These are phyloP conservation scores for Hysterangium stoloniferum DNA, from an alignment of 768 basidiomycete genomes.

Conservation along the genomic window DNA sequence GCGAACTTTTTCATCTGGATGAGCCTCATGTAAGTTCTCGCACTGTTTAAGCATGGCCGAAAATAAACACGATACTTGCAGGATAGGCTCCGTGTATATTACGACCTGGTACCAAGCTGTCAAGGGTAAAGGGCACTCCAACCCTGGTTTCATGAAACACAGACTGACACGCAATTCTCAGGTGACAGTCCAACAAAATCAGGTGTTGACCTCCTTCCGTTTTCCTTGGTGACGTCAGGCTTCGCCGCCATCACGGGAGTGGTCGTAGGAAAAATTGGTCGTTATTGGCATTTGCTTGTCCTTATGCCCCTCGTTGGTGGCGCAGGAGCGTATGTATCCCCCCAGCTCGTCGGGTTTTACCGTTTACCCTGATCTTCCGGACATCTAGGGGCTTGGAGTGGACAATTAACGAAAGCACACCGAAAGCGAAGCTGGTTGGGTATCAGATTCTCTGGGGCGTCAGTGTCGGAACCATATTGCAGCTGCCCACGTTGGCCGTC, in stretches of 20 bases:
- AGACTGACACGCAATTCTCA: neutral
- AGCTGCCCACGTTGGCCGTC: slow-evolving; percentile 5
- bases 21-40: slow-evolving; percentile 9
- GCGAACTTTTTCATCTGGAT: slow-evolving; percentile 9
- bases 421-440: neutral
- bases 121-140: too few relatives aligned
- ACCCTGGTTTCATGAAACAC: too few relatives aligned
- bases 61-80: too few relatives aligned
- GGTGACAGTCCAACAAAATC: slow-evolving; percentile 9
- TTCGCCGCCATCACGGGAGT: neutral
- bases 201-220: slow-evolving; percentile 9
- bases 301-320: neutral
- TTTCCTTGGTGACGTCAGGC: slow-evolving; percentile 2
- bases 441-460: slow-evolving; percentile 11
- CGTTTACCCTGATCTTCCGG: neutral
- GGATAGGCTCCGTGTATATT: slow-evolving; percentile 8
- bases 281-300: slow-evolving; percentile 6
- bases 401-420: slow-evolving; percentile 6
- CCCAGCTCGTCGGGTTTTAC: too few relatives aligned
- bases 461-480: slow-evolving; percentile 4
- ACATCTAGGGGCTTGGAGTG: slow-evolving; percentile 5
- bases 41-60: too few relatives aligned
- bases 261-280: slow-evolving; percentile 6
- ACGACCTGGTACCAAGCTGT: slow-evolving; percentile 12
- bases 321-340: neutral